Evolutionary conservation across 129 eudicot species (phyloP), one percentile per base, ranked within the genome.

Genomic region (Helianthus annuus): DNA sequence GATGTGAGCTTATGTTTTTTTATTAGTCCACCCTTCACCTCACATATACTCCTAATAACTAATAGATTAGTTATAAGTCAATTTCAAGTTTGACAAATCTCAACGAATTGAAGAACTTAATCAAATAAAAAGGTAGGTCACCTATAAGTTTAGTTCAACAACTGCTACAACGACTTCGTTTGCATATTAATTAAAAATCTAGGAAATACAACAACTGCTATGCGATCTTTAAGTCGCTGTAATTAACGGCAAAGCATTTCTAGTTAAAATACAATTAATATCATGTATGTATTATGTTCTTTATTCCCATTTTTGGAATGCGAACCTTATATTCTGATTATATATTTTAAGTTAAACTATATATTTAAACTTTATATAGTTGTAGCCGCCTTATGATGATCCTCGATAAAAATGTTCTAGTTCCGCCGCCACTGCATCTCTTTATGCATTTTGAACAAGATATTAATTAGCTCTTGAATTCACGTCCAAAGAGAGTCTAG

Each of bases 401-500:
- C 46, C 46, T 42, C 9, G 10, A 42, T 6, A 6, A 42, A 42
- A 42, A 42, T 0, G 46, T 42, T 42, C 46, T 42, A 6, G 46
- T 42, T 42, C 46, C 46, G 2, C 10, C 46, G 10, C 10, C 46
- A 42, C 2, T 7, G 10, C 46, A 42, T 48, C 52, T 2, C 14
- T 11, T 10, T 46, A 9, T 46, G 51, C 13, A 12, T 46, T 46
- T 3, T 11, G 22, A 19, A 19, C 22, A 19, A 10, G 10, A 46
- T 12, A 46, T 46, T 10, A 10, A 46, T 46, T 10, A 10, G 11
- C 4, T 48, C 52, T 3, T 42, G 46, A 42, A 42, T 42, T 88
- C 85, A 88, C 44, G 87, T 82, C 94, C 88, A 85, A 45, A 85
- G 85, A 14, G 88, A 81, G 68, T 85, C 94, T 15, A 70, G 48